These are phyloP conservation scores for Candida ficus DNA, from an alignment of 805 yeast species.

Conservation along the genomic window DNA sequence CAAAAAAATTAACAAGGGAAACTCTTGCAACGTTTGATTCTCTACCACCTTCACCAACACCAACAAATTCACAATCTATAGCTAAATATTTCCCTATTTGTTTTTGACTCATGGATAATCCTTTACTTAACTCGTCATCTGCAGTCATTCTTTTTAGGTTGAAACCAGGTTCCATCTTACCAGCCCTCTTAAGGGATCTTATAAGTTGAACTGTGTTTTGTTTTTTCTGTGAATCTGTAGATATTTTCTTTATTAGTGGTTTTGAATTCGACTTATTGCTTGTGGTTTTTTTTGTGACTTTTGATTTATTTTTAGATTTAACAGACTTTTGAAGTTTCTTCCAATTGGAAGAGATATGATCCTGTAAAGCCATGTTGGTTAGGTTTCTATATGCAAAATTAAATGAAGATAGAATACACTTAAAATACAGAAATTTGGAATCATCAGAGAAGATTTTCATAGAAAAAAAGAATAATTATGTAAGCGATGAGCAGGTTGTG, in stretches of 20 bases:
- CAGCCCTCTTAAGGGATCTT: slow-evolving; percentile 5
- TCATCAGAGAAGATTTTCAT: too few relatives aligned
- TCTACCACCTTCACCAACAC: slow-evolving; percentile 70
- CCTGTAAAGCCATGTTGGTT: slow-evolving; percentile 6
- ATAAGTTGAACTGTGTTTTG: slow-evolving; percentile 6
- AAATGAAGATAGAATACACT: too few relatives aligned
- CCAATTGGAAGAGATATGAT: slow-evolving; percentile 11
- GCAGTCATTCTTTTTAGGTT: too few relatives aligned
- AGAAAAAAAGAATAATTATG: too few relatives aligned
- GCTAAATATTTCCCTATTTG: slow-evolving; percentile 71
- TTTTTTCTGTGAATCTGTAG: background rate
- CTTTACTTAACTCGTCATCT: slow-evolving; percentile 2
- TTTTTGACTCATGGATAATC: slow-evolving; percentile 27
- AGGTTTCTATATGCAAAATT: too few relatives aligned
- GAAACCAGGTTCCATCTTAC: too few relatives aligned
- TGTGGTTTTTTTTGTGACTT: background rate
- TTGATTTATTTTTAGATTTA: background rate
- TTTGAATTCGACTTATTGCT: background rate
- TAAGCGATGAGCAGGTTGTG: too few relatives aligned
- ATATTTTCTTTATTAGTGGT: background rate
- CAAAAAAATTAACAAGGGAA: slow-evolving; percentile 79
- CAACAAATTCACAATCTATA: slow-evolving; percentile 93
- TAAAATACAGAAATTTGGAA: too few relatives aligned
- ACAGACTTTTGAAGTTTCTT: slow-evolving; percentile 6
- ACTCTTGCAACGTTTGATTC: slow-evolving; percentile 79